phyloP scores from a whole-genome alignment of 352 stramenopile genomes.

The Globisporangium barbulae region DNA sequence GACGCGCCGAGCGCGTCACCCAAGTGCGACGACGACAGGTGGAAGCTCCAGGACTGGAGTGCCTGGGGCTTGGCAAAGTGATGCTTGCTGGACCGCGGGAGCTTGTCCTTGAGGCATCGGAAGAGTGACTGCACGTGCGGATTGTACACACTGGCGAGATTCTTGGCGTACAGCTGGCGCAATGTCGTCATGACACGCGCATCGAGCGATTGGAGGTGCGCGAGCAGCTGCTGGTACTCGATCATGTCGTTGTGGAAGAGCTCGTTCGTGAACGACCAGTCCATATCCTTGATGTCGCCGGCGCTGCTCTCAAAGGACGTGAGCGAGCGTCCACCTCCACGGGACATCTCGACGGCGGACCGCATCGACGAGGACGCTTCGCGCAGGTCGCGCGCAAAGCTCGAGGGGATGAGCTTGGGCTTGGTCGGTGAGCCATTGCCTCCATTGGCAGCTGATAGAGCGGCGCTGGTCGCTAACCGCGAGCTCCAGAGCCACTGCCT shows the following conservation, averaged over 20 bases:
- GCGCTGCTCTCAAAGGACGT: conserved; percentile 35
- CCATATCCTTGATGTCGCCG: conserved; percentile 36
- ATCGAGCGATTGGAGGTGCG: conserved; percentile 41
- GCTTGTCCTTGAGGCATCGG: conserved; percentile 53
- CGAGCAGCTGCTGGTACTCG: conserved; percentile 46
- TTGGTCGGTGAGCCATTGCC: conserved; percentile 13
- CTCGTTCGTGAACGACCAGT: conserved; percentile 69
- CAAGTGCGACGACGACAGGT: conserved; percentile 57
- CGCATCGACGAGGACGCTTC: conserved; percentile 26
- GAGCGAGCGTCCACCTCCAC: conserved; percentile 27
- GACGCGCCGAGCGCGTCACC: conserved; percentile 49
- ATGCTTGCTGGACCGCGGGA: conserved; percentile 42
- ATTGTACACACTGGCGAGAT: conserved; percentile 46
- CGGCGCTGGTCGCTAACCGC: conserved; percentile 9
- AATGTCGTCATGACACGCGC: conserved; percentile 25
- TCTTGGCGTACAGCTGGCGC: conserved; percentile 53
- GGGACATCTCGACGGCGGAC: conserved; percentile 24
- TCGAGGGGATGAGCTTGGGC: background rate
- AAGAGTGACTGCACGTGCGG: conserved; percentile 58
- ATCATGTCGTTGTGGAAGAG: conserved; percentile 40
- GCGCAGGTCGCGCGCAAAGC: conserved; percentile 23
- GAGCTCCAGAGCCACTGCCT: conserved; percentile 38
- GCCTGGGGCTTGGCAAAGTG: conserved; percentile 58
- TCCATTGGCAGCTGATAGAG: background rate
- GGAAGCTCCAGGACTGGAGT: conserved; percentile 61